Conservation (phyloP, 352 stramenopile species). For the Pythium periplocum region DNA sequence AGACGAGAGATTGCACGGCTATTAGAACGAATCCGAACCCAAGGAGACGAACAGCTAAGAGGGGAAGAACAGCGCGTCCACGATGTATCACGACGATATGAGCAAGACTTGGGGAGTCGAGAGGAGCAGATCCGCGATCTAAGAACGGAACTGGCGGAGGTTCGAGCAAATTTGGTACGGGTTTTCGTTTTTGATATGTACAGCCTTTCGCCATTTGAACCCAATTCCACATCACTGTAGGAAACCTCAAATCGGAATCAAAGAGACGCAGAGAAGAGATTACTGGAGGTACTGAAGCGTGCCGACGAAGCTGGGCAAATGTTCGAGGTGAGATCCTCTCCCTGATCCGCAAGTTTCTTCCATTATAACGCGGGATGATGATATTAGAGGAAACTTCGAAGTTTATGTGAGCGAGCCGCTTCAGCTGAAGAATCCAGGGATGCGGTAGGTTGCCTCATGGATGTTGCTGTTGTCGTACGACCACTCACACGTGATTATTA, state of each 20-base stretch:
- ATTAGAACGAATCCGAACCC: conserved; percentile 41
- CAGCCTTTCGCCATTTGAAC: background rate
- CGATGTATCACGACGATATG: conserved; percentile 27
- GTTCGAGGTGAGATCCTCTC: conserved; percentile 31
- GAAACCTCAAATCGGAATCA: conserved; percentile 38
- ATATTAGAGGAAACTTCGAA: conserved; percentile 39
- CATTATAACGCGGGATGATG: background rate
- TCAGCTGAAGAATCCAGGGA: conserved; percentile 57
- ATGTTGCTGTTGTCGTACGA: background rate
- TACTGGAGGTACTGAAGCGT: conserved; percentile 29
- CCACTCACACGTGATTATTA: background rate
- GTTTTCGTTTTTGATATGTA: background rate
- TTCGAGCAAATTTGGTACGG: conserved; percentile 47
- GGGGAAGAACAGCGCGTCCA: conserved; percentile 31
- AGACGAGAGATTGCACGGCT: conserved; percentile 66
- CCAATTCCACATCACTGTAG: conserved; percentile 8
- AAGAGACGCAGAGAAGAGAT: conserved; percentile 47
- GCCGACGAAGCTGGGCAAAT: conserved; percentile 31
- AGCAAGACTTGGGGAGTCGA: conserved; percentile 33
- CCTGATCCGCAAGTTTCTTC: no score
- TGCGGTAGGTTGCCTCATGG: conserved; percentile 21
- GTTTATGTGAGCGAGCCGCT: conserved; percentile 37
- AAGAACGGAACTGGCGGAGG: conserved; percentile 37
- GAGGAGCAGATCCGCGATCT: conserved; percentile 50
- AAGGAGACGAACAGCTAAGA: conserved; percentile 49